phyloP scores from a whole-genome alignment of 345 rosid genomes.

The Orychophragmus violaceus region DNA sequence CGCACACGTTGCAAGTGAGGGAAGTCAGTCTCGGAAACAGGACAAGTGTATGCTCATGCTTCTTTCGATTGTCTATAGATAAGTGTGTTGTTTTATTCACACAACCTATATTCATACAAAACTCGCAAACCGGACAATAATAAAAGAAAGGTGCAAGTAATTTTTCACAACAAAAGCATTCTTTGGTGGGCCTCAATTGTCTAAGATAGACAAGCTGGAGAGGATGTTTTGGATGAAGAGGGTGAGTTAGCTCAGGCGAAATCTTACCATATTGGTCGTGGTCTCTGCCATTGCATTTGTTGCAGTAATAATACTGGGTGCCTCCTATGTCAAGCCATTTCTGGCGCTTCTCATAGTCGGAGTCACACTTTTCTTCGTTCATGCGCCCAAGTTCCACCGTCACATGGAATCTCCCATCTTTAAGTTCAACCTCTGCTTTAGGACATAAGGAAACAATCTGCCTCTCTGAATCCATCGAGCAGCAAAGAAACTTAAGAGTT shows the following conservation, averaged over 20 bases:
- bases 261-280: not conserved
- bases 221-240: not conserved
- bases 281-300: not conserved
- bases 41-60: not conserved
- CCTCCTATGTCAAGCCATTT: not conserved
- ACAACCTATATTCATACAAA: not conserved
- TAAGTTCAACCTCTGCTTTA: not conserved
- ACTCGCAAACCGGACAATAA: not conserved
- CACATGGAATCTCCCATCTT: not conserved
- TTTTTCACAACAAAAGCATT: not conserved
- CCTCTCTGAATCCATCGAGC: not conserved
- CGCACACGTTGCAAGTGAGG: not conserved
- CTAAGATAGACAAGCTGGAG: not conserved
- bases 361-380: not conserved
- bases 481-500: not conserved
- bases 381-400: not conserved
- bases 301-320: not conserved
- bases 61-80: not conserved
- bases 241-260: not conserved
- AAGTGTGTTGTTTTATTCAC: not conserved
- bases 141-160: not conserved
- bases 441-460: not conserved
- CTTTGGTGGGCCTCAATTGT: not conserved
- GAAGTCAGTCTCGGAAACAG: not conserved
- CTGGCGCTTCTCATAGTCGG: not conserved